A percentile compares a stretch with the other conserved stretches of the same genome.
Conservation (phyloP, 257 asterid genomes). For the Gentiana straminea region DNA sequence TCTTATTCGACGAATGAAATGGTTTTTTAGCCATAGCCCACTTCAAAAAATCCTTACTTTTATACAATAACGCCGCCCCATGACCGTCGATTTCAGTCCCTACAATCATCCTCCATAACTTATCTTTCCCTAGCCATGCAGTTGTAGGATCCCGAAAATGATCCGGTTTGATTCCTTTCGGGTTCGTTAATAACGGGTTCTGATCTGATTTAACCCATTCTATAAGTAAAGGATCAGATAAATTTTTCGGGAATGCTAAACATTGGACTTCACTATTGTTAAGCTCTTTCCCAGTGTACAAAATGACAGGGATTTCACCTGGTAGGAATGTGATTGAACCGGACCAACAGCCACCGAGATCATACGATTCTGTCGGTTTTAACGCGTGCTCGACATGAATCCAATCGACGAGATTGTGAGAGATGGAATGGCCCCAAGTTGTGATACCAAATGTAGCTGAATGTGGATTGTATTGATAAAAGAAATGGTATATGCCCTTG, state of each 20-base stretch:
- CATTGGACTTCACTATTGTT: conserved; percentile 53
- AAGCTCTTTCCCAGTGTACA: conserved; percentile 57
- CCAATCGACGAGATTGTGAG: conserved; percentile 70
- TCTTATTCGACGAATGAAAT: conserved; percentile 30
- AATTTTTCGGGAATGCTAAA: conserved; percentile 48
- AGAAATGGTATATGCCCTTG: conserved; percentile 71
- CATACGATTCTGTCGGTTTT: conserved; percentile 54
- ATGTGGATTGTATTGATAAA: conserved; percentile 80
- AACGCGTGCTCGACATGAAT: conserved; percentile 42
- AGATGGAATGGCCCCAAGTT: conserved; percentile 83
- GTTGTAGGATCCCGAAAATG: conserved; percentile 33
- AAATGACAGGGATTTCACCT: conserved; percentile 48
- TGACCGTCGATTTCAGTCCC: conserved; percentile 1
- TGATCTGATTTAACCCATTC: conserved; percentile 54
- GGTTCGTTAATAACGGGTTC: conserved; percentile 46
- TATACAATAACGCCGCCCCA: conserved; percentile 43
- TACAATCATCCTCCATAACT: conserved; percentile 6
- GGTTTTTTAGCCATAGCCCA: conserved; percentile 46
- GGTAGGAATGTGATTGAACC: conserved; percentile 79
- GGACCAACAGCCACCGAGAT: conserved; percentile 57
- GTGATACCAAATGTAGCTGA: conserved; percentile 60
- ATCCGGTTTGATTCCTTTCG: conserved; percentile 11
- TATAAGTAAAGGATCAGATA: conserved; percentile 48
- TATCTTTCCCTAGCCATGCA: conserved; percentile 23
- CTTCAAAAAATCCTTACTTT: conserved; percentile 39